Percentiles rank a stretch among this genome's conserved stretches.
These are phyloP conservation scores for Mercurialis annua DNA, from an alignment of 345 rosid species.

Conservation along the genomic window DNA sequence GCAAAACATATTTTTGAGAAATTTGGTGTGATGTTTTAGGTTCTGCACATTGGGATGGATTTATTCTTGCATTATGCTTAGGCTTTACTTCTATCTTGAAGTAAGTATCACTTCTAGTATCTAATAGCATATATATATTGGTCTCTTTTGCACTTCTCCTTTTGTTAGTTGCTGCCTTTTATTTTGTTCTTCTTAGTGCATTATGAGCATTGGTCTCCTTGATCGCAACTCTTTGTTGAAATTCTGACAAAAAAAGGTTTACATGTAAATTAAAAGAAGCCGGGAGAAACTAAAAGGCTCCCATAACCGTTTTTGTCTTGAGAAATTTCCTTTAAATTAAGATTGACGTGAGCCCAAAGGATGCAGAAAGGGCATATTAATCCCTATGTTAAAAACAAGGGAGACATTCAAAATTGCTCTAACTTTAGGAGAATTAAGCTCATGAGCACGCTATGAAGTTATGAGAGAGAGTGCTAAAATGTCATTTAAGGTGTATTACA, in stretches of 20 bases:
- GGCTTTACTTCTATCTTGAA: slow-evolving; percentile 68
- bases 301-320: background rate
- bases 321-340: background rate
- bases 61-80: slow-evolving; percentile 60
- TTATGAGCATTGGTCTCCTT: background rate
- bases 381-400: no score
- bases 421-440: no score
- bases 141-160: background rate
- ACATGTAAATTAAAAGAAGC: background rate
- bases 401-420: no score
- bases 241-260: background rate
- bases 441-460: no score
- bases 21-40: slow-evolving; percentile 38
- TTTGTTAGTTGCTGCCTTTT: background rate
- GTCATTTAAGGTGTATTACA: no score
- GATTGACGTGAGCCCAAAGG: no score
- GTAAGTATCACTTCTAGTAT: slow-evolving; percentile 36
- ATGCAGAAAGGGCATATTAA: no score
- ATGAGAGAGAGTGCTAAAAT: no score
- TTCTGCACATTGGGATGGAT: slow-evolving; percentile 58
- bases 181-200: background rate
- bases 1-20: slow-evolving; percentile 4
- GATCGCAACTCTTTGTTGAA: background rate
- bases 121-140: slow-evolving; percentile 1
- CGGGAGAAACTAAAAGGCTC: background rate